A percentile compares a stretch with the other conserved stretches of the same genome.
Conservation (phyloP, 176 grass and related monocot species). For the Carex myosuroides region DNA sequence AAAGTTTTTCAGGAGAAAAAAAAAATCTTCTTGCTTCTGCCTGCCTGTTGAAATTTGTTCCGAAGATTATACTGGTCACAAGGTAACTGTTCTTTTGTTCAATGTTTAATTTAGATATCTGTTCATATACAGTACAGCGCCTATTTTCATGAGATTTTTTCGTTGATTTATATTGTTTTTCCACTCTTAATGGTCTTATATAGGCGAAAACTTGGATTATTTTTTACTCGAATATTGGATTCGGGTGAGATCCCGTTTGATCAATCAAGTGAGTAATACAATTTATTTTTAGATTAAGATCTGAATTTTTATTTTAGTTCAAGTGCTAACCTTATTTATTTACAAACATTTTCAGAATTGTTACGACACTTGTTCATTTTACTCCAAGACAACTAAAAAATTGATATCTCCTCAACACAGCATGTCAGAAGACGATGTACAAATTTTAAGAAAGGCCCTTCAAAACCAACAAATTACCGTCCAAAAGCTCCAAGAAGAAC, state of each 20-base stretch:
- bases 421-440: constrained; percentile 29
- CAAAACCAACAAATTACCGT: constrained; percentile 15
- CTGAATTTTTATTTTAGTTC: not conserved
- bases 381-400: not conserved
- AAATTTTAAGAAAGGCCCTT: constrained; percentile 20
- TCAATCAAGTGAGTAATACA: not conserved
- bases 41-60: not conserved
- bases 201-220: not conserved
- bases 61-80: not conserved
- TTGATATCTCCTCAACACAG: no score
- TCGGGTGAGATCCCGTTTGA: not conserved
- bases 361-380: not conserved
- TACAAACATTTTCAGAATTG: not conserved
- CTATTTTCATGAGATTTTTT: no score
- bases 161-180: no score
- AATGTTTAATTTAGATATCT: constrained; percentile 8
- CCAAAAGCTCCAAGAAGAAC: constrained; percentile 18
- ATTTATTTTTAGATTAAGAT: not conserved
- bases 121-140: not conserved
- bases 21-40: not conserved
- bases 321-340: not conserved
- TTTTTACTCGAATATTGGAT: not conserved
- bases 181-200: not conserved
- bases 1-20: not conserved
- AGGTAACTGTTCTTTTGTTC: constrained; percentile 7